A percentile compares a stretch with the other conserved stretches of the same genome.
Conservation (phyloP, 139 green algal genomes). For the Chlorella sp. region DNA sequence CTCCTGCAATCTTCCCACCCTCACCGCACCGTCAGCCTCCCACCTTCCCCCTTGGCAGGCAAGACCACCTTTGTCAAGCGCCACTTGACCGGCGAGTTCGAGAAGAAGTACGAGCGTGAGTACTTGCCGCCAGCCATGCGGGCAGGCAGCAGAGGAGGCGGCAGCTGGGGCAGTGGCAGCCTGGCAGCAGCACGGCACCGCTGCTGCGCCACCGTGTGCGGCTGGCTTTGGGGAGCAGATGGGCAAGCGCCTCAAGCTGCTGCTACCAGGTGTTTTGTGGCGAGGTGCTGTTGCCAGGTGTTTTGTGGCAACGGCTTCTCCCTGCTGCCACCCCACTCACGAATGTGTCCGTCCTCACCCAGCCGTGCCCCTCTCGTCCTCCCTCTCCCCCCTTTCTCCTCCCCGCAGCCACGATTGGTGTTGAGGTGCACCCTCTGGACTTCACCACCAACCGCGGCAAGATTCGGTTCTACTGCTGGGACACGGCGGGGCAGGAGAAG, state of each 20-base stretch:
- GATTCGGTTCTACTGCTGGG: conserved; percentile 99
- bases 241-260: too few relatives aligned
- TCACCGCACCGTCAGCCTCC: background rate
- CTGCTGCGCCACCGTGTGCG: too few relatives aligned
- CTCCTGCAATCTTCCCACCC: background rate
- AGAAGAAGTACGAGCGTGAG: conserved; percentile 99
- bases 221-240: too few relatives aligned
- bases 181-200: background rate
- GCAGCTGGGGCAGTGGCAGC: too few relatives aligned
- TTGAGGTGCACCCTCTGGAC: conserved; percentile 98
- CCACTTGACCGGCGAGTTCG: conserved; percentile 98
- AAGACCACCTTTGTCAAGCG: conserved; percentile 99
- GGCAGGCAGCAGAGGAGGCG: too few relatives aligned
- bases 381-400: background rate
- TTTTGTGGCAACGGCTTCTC: too few relatives aligned
- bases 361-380: background rate
- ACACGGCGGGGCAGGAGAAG: conserved; percentile 99
- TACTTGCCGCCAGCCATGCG: background rate
- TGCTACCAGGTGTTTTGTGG: too few relatives aligned
- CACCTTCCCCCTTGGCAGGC: conserved; percentile 51
- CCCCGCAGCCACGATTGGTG: conserved; percentile 94
- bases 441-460: conserved; percentile 98
- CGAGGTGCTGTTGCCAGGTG: too few relatives aligned
- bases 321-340: background rate
- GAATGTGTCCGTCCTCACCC: too few relatives aligned